Conservation (phyloP, 2,329 filamentous ascomycete genomes). For the Biscogniauxia sp. region DNA sequence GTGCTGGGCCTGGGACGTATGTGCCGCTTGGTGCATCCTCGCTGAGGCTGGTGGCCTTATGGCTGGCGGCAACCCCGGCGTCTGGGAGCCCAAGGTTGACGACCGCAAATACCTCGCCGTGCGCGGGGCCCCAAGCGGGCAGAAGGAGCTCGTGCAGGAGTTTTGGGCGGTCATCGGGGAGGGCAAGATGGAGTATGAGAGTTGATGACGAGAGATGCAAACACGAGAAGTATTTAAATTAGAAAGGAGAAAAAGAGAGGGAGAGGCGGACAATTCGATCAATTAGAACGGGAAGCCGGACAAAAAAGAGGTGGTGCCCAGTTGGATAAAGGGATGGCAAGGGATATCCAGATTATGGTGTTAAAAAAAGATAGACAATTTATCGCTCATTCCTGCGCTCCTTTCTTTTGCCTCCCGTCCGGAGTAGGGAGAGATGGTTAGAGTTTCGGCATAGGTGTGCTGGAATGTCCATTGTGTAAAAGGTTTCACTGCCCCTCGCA, state of each 20-base stretch:
- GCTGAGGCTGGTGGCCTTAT: constrained; percentile 71
- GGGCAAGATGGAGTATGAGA: constrained; percentile 47
- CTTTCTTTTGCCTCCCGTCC: neutral
- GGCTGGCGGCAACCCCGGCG: constrained; percentile 70
- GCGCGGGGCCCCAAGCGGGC: constrained; percentile 56
- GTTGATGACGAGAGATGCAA: constrained; percentile 14
- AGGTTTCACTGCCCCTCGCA: constrained; percentile 4
- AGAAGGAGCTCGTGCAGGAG: constrained; percentile 62
- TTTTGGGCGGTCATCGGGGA: constrained; percentile 62
- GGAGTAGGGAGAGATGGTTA: neutral
- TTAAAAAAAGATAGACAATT: constrained; percentile 1
- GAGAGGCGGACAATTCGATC: neutral
- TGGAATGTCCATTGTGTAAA: constrained; percentile 23
- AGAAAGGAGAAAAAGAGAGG: neutral
- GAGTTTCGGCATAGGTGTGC: neutral
- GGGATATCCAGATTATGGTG: constrained; percentile 11
- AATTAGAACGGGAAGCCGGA: neutral
- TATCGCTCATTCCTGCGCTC: constrained; percentile 12
- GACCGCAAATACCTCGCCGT: constrained; percentile 62
- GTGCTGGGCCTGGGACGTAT: constrained; percentile 84
- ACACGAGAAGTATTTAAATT: neutral
- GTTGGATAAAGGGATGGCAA: constrained; percentile 15
- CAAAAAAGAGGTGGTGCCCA: constrained; percentile 2
- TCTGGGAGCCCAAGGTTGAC: constrained; percentile 64
- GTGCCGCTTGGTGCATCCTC: constrained; percentile 76